phyloP scores from a whole-genome alignment of 1,284 basidiomycete genomes.

The Boletus sp. region DNA sequence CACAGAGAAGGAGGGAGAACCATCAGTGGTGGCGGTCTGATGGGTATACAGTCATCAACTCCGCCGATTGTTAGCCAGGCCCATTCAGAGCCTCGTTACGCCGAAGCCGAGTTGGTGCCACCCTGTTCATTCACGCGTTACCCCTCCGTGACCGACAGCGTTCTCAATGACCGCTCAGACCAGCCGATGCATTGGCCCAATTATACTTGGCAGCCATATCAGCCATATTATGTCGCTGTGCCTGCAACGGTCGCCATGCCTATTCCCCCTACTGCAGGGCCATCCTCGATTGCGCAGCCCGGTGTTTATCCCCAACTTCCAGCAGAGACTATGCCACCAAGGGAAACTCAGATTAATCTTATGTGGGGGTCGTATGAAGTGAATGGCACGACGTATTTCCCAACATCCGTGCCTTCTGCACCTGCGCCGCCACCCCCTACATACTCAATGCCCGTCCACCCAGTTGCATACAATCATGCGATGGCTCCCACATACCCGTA shows the following conservation, averaged over 20 bases:
- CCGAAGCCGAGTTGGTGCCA: constrained; percentile 33
- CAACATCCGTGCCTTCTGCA: constrained; percentile 2
- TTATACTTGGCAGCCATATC: constrained; percentile 20
- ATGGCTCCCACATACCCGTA: constrained; percentile 9
- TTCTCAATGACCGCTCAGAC: constrained; percentile 10
- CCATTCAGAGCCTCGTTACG: constrained; percentile 27
- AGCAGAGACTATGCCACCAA: neutral
- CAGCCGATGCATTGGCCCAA: constrained; percentile 18
- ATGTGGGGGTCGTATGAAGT: constrained; percentile 26
- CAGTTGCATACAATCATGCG: constrained; percentile 7
- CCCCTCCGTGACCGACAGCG: neutral
- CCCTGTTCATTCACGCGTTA: constrained; percentile 26
- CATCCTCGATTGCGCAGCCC: constrained; percentile 4
- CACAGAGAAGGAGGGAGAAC: constrained; percentile 12
- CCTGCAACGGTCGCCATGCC: constrained; percentile 3
- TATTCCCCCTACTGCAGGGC: neutral
- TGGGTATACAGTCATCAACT: constrained; percentile 20
- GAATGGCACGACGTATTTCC: constrained; percentile 36
- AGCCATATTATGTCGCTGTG: constrained; percentile 30
- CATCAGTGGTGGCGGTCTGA: constrained; percentile 27
- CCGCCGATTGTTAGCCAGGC: constrained; percentile 6
- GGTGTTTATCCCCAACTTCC: neutral
- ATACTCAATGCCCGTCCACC: constrained; percentile 12
- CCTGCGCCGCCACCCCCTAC: constrained; percentile 2
- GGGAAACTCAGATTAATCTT: constrained; percentile 7